Conservation (phyloP, 495 filamentous ascomycete genomes). For the Lasiosphaeris hirsuta region DNA sequence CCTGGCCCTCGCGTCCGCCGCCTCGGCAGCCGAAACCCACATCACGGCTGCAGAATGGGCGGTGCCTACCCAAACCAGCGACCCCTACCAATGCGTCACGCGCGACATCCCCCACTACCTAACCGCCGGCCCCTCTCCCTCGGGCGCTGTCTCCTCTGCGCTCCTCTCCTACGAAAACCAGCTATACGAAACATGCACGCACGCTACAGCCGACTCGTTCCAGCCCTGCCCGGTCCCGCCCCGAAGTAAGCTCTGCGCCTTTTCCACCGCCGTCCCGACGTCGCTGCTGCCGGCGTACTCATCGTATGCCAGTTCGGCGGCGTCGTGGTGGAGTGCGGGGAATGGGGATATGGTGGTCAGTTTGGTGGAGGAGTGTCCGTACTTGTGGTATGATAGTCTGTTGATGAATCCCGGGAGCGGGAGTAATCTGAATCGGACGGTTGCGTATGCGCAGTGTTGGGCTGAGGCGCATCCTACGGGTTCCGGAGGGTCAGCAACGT, state of each 20-base stretch:
- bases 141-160: background rate
- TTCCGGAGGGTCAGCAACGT: background rate
- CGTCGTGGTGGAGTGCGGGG: background rate
- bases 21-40: background rate
- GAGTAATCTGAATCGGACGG: background rate
- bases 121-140: background rate
- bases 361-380: background rate
- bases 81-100: background rate
- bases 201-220: background rate
- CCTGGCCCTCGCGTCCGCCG: background rate
- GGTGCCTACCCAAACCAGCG: background rate
- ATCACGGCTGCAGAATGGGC: background rate
- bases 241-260: background rate
- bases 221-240: background rate
- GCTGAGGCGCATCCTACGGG: background rate
- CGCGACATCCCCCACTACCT: background rate
- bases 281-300: background rate
- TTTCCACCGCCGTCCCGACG: background rate
- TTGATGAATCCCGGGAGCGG: background rate
- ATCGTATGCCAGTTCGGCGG: background rate
- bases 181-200: background rate
- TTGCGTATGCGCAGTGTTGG: background rate
- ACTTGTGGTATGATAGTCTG: background rate
- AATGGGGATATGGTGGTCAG: background rate
- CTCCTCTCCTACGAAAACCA: background rate